Base-by-base conservation (phyloP, 306 rosid species). In the Cotoneaster glaucophyllus region DNA sequence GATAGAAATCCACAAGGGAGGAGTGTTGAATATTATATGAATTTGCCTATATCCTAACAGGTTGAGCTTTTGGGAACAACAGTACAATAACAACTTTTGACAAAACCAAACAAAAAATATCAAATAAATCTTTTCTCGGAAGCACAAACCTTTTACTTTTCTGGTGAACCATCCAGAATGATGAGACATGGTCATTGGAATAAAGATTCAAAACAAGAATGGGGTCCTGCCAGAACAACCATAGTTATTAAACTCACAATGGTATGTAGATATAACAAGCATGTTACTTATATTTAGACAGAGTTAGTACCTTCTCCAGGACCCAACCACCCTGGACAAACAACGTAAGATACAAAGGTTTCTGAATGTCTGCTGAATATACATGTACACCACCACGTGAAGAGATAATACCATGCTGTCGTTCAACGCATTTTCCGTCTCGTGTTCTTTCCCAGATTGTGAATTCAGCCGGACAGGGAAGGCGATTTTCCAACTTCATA, bases 111-210 rank as follows among this genome's bases (percentile, higher is more conserved):
- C 24, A 11, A 66, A 4, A 66, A 58, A 28, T 8, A 17, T 28
- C 28, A 37, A 8, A 5, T 10, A 77, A 52, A 22, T 15, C 6
- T 11, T 67, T 31, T 24, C 32, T 31, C 0, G 25, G 67, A 65
- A 78, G 62, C 78, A 84, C 88, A 70, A 45, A 95, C 99, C 99
- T 92, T 87, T 79, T 82, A 85, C 87, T 95, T 82, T 82, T 87
- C 85, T 61, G 93, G 80, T 92, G 96, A 82, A 90, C 85, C 97
- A 95, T 89, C 97, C 96, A 95, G 81, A 92, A 89, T 32, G 93
- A 89, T 48, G 96, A 86, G 73, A 89, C 88, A 26, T 85, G 93
- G 76, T 89, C 88, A 70, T 87, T 77, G 71, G 86, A 85, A 75
- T 88, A 59, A 70, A 90, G 91, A 87, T 92, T 93, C 84, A 95